Percentiles rank a stretch among this genome's conserved stretches.
Evolutionary conservation across 805 yeast genomes (phyloP).

Genomic region (Ogataea paradorogensis): DNA sequence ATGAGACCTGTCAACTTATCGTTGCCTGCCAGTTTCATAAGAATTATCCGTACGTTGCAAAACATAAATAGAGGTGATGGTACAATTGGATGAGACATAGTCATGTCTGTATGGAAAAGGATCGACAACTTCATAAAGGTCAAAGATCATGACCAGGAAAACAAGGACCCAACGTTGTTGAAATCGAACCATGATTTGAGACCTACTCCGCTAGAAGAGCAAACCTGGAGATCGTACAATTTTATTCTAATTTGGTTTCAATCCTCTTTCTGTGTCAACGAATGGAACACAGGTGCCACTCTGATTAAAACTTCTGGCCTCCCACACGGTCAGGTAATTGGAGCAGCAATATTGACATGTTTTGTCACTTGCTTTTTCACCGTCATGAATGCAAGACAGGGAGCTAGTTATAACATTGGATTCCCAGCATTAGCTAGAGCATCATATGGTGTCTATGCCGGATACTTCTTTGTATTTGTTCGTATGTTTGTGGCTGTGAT

Average conservation of each 20-base stretch:
- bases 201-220: constrained; percentile 31
- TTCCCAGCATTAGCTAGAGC: constrained; percentile 36
- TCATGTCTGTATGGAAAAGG: too few species aligned
- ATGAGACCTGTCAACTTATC: too few species aligned
- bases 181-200: constrained; percentile 37
- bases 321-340: too few species aligned
- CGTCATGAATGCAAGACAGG: constrained; percentile 16
- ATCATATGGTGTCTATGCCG: constrained; percentile 36
- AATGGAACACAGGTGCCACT: constrained; percentile 24
- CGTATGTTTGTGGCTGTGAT: constrained; percentile 34
- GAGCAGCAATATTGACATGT: constrained; percentile 24
- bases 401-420: constrained; percentile 30
- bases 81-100: too few species aligned
- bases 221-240: constrained; percentile 30
- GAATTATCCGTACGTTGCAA: too few species aligned
- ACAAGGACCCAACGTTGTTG: too few species aligned
- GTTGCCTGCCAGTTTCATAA: too few species aligned
- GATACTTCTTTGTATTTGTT: constrained; percentile 33
- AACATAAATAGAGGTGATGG: too few species aligned
- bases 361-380: constrained; percentile 12
- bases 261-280: constrained; percentile 19
- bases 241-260: constrained; percentile 12
- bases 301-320: constrained; percentile 18
- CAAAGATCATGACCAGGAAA: too few species aligned
- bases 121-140: too few species aligned